Percentiles rank a stretch among this genome's conserved stretches.
These are phyloP conservation scores for Blastobotrys raffinosifermentans DNA, from an alignment of 1,139 yeast genomes.

Conservation along the genomic window DNA sequence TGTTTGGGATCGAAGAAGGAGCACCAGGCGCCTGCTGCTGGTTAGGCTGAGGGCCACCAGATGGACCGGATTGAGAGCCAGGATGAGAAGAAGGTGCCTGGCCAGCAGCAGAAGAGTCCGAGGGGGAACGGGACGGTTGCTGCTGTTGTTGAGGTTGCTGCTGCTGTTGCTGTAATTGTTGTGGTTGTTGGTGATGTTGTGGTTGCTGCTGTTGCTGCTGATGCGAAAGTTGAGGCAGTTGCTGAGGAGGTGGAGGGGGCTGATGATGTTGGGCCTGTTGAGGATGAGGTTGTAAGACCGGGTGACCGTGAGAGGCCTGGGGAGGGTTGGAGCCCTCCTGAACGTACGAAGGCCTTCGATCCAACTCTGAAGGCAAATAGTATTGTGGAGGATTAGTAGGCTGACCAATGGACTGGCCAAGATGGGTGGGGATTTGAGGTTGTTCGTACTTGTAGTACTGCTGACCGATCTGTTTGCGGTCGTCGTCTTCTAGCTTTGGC, in stretches of 20 bases:
- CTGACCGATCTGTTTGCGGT: constrained; percentile 9
- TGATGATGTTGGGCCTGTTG: constrained; percentile 5
- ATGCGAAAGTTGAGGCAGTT: constrained; percentile 12
- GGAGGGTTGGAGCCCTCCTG: constrained; percentile 1
- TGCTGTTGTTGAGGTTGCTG: constrained; percentile 14
- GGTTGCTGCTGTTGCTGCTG: constrained; percentile 11
- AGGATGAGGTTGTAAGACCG: not conserved
- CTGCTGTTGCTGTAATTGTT: constrained; percentile 9
- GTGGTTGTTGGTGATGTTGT: constrained; percentile 3
- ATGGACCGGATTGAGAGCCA: not conserved
- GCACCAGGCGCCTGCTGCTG: constrained; percentile 4
- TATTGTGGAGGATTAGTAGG: constrained; percentile 2
- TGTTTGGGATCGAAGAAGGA: constrained; percentile 2
- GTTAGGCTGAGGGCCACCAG: constrained; percentile 1
- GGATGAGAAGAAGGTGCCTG: constrained; percentile 13
- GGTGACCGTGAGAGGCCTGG: constrained; percentile 1
- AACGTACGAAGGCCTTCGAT: constrained; percentile 3
- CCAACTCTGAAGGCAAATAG: not conserved
- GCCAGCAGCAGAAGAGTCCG: constrained; percentile 12
- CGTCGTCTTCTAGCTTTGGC: constrained; percentile 8
- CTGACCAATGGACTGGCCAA: not conserved
- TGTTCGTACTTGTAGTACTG: constrained; percentile 15
- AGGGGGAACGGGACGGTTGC: constrained; percentile 8
- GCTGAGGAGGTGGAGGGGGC: not conserved
- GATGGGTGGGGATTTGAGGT: constrained; percentile 5